Base-by-base conservation (phyloP, 176 grass and related monocot species). In the Typha latifolia region DNA sequence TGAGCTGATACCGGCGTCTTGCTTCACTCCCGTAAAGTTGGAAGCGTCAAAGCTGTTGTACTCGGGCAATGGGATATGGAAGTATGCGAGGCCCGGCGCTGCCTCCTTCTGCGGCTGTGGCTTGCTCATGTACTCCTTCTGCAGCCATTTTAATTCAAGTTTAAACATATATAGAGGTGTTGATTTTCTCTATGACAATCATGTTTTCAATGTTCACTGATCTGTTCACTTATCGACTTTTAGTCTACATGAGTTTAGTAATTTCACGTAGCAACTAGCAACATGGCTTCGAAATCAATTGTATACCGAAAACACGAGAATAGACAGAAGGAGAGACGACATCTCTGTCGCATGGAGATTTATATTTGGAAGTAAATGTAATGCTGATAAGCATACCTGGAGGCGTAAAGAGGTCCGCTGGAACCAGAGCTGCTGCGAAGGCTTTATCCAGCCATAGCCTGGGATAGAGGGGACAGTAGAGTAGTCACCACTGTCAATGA, bases 51-150 rank as follows among this genome's bases (percentile, higher is more conserved):
- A 92, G 23, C 78, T 92, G 20, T 48, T 73, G 66, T 86, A 97
- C 73, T 97, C 93, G 1, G 88, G 93, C 24, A 97, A 69, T 12
- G 93, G 93, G 72, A 97, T 97, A 77, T 97, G 93, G 80, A 97
- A 97, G 75, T 92, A 97, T 11, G 66, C 88, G 21, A 97, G 75
- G 15, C 81, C 82, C 4, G 93, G 88, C 53, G 93, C 93, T 9
- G 80, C 70, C 21, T 82, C 78, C 70, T 97, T 82, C 75, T 90
- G 93, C 15, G 63, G 80, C 0, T 80, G 69, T 49, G 69, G 55
- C 63, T 67, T 61, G 80, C 49, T 72, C 32, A 49, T 84, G 34
- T 92, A 92, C 19, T 66, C 81, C 70, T 9, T 70, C 93, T 97
- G 82, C 73, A 79, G 74, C 34, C 15, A 19, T 69, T 56, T 56